Evolutionary conservation across 305 asterid species (phyloP), one percentile per base, ranked within the genome.

Genomic region (Solanum hybrid): DNA sequence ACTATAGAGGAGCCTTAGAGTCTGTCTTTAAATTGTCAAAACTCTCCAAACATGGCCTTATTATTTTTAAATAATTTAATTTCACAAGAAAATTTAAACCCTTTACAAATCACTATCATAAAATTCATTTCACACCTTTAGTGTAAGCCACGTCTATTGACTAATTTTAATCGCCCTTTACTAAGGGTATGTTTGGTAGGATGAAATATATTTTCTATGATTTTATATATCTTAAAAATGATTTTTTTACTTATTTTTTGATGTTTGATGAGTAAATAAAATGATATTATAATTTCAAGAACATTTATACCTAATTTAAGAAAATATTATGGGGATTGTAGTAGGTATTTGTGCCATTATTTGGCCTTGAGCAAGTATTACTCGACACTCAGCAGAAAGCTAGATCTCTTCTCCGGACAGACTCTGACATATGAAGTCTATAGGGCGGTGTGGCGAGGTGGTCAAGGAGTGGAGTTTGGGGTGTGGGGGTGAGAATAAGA

Each of bases 61-160:
- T 1, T 84, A 45, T 20, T 84, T 84, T 33, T 17, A 45, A 27
- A 27, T 45, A 45, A 17, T 45, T 84, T 45, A 45, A 29, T 84
- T 5, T 33, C 17, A 51, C 20, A 10, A 84, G 29, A 84, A 81
- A 84, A 45, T 14, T 83, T 14, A 12, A 31, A 24, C 61, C 15
- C 61, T 3, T 37, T 3, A 1, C 22, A n/a, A 26, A 80, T 82
- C 36, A 82, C 87, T 14, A 39, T 82, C 70, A 82, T 82, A 82
- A 82, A 38, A 39, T 39, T 82, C 87, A 82, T 26, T 82, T 39
- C 22, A 39, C 26, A 39, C 36, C 68, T 39, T 78, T 39, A 82
- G 87, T 82, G 87, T 39, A 38, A 82, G 87, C 70, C 87, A 82
- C 87, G 70, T 82, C 36, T 82, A 82, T 39, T 82, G 61, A 37